Percentiles rank a stretch among this genome's conserved stretches.
These are phyloP conservation scores for Dothideomycetes sp. DNA, from an alignment of 2,329 filamentous ascomycete species.

Conservation along the genomic window DNA sequence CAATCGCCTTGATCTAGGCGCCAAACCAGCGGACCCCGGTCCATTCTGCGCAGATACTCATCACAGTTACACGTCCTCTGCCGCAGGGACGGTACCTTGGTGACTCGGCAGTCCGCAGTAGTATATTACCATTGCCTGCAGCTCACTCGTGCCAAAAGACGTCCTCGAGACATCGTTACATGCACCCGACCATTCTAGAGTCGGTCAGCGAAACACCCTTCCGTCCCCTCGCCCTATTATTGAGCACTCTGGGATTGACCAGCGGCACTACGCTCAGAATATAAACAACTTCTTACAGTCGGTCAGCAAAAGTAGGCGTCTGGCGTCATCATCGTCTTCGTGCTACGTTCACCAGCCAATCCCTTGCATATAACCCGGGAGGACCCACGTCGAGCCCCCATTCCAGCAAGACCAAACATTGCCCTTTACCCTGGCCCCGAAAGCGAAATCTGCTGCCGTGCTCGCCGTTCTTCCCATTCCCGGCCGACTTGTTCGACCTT, in stretches of 20 bases:
- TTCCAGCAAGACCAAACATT: neutral
- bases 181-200: neutral
- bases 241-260: too few relatives aligned
- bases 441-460: neutral
- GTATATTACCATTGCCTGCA: neutral
- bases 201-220: neutral
- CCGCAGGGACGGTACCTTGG: neutral
- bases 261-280: neutral
- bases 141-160: neutral
- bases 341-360: neutral
- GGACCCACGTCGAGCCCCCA: too few relatives aligned
- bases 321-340: neutral
- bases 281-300: too few relatives aligned
- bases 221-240: neutral
- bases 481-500: conserved; percentile 1
- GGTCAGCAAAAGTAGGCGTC: neutral
- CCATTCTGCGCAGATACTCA: neutral
- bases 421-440: neutral
- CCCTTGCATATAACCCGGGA: neutral
- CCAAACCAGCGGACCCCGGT: neutral
- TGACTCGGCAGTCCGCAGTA: neutral
- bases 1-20: neutral
- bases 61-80: neutral
- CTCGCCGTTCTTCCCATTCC: neutral
- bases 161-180: neutral